Percentiles rank a stretch among this genome's conserved stretches.
Conservation (phyloP, 2,329 filamentous ascomycete genomes). For the Fusarium sp. region DNA sequence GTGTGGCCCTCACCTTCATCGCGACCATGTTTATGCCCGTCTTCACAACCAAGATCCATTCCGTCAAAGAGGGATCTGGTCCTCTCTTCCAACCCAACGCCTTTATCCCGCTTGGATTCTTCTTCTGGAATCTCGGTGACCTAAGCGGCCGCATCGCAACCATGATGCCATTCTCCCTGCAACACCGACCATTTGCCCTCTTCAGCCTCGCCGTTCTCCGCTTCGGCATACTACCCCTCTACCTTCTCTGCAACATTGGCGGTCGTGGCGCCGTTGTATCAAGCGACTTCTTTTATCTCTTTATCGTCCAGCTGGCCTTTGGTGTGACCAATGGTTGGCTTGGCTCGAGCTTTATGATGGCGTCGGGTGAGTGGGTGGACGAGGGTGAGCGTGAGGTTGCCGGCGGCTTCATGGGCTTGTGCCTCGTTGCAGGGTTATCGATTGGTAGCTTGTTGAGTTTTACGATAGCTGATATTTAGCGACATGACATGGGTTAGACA, state of each 20-base stretch:
- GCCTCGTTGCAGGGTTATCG: conserved; percentile 86
- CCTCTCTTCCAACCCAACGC: conserved; percentile 76
- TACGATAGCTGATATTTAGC: conserved; percentile 67
- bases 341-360: conserved; percentile 92
- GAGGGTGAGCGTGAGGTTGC: conserved; percentile 87
- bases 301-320: conserved; percentile 85
- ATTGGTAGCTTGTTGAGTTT: conserved; percentile 93
- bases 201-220: conserved; percentile 77
- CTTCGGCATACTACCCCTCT: conserved; percentile 82
- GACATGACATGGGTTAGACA: conserved; percentile 18
- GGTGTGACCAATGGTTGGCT: conserved; percentile 90
- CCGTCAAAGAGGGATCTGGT: conserved; percentile 56
- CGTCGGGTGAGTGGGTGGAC: conserved; percentile 83
- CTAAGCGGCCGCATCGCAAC: conserved; percentile 80
- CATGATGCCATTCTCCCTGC: conserved; percentile 67
- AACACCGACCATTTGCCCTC: conserved; percentile 72
- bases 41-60: conserved; percentile 78
- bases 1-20: conserved; percentile 83
- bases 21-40: conserved; percentile 96
- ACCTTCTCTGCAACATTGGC: conserved; percentile 88
- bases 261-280: conserved; percentile 78
- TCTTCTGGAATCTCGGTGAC: conserved; percentile 95
- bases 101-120: conserved; percentile 91
- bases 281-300: conserved; percentile 90
- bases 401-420: conserved; percentile 93